Percentiles rank a stretch among this genome's conserved stretches.
Conservation (phyloP, 2,329 filamentous ascomycete species). For the Epichloe aotearoae region DNA sequence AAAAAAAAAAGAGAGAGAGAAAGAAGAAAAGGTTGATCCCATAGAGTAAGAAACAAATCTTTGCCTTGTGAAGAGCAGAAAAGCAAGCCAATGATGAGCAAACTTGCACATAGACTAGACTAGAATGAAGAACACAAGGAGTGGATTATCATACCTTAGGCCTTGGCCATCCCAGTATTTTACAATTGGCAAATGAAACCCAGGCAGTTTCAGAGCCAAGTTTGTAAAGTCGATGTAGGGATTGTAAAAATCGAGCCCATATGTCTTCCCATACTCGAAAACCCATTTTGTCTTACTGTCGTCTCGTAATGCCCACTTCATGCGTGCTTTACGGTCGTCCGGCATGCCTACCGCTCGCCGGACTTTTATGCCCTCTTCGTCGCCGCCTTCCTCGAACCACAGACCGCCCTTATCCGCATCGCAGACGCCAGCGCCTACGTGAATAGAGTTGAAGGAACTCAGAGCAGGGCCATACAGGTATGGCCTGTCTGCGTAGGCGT, state of each 20-base stretch:
- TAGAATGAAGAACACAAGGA: conserved; percentile 1
- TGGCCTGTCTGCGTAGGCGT: conserved; percentile 75
- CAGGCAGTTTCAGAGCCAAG: conserved; percentile 57
- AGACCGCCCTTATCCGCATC: conserved; percentile 36
- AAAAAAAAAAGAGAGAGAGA: neutral
- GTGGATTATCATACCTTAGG: conserved; percentile 43
- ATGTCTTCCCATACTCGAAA: conserved; percentile 39
- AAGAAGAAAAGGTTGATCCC: neutral
- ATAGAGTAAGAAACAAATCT: neutral
- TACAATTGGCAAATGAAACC: conserved; percentile 60
- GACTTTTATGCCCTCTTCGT: conserved; percentile 36
- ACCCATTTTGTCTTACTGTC: conserved; percentile 38
- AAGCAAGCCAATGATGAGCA: neutral
- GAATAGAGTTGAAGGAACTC: conserved; percentile 64
- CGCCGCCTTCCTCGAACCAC: conserved; percentile 53
- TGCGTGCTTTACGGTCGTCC: conserved; percentile 35
- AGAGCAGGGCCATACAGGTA: conserved; percentile 76
- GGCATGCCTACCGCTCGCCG: conserved; percentile 39
- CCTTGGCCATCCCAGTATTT: conserved; percentile 72
- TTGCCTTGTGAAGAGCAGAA: neutral
- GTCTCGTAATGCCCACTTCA: conserved; percentile 43
- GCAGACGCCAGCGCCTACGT: conserved; percentile 44
- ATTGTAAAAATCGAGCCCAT: conserved; percentile 66
- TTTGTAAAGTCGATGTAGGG: conserved; percentile 76
- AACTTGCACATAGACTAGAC: conserved; percentile 3